Conservation (phyloP, 345 rosid genomes). For the Sisymbrium irio region DNA sequence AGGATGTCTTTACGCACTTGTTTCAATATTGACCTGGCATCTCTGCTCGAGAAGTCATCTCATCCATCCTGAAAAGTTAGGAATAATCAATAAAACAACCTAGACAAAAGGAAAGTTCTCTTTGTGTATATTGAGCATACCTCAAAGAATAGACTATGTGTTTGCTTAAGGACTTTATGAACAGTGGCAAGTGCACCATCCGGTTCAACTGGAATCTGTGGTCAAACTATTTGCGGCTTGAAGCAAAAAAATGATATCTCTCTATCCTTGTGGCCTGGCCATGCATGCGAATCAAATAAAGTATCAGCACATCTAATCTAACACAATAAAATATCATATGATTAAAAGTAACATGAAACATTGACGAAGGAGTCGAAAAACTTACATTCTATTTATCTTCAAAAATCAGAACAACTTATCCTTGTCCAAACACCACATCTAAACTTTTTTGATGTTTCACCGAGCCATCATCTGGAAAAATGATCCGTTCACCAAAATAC, state of each 20-base stretch:
- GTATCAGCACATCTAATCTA: neutral
- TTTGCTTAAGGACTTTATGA: constrained; percentile 53
- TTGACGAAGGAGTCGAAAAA: neutral
- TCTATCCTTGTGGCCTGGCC: constrained; percentile 87
- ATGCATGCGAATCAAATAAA: constrained; percentile 50
- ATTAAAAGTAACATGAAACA: neutral
- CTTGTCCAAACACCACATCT: constrained; percentile 85
- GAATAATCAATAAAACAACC: neutral
- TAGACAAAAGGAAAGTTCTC: neutral
- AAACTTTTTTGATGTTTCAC: constrained; percentile 81
- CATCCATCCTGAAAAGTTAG: constrained; percentile 24
- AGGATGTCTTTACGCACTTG: constrained; percentile 58
- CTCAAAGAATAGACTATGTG: constrained; percentile 61
- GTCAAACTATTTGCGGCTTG: constrained; percentile 89
- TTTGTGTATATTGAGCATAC: constrained; percentile 35
- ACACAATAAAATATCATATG: neutral
- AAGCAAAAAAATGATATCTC: constrained; percentile 86
- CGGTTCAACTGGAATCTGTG: constrained; percentile 51
- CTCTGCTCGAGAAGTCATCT: constrained; percentile 48
- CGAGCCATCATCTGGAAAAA: constrained; percentile 92
- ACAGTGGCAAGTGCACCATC: constrained; percentile 80
- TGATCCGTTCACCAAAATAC: constrained; percentile 62
- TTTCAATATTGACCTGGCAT: constrained; percentile 66
- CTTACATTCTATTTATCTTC: constrained; percentile 88
- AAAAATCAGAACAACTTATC: constrained; percentile 79